Evolutionary conservation across 331 rosid genomes (phyloP), one percentile per base, ranked within the genome.

Genomic region (Prunus yedoensis): DNA sequence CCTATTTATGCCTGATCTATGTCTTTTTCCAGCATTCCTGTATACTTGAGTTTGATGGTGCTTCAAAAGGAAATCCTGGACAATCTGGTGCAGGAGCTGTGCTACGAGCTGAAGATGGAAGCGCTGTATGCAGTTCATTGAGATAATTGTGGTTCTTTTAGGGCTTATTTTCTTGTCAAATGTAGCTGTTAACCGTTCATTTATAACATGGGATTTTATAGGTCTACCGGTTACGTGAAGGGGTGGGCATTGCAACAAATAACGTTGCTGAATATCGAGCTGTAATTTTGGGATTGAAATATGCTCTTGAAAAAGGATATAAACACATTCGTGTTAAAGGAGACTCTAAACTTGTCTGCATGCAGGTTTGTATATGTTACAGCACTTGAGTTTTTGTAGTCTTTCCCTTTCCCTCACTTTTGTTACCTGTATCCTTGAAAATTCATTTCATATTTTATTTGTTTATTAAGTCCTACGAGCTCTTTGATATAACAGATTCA

Each of bases 41-140:
- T 82, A 76, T 28, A 70, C 85, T 94, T 67, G 77, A 82, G 64
- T 94, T 94, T 71, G 97, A 90, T 71, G 97, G 98, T 41, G 96
- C 98, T 72, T 84, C 91, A 51, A 94, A 90, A 80, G 98, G 98
- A 63, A 94, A 94, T 89, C 98, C 98, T 67, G 98, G 98, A 80
- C 84, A 63, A 11, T 77, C 97, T 73, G 97, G 98, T 59, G 96
- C 98, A 16, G 98, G 97, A 78, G 97, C 94, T 76, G 80, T 94
- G 59, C 77, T 94, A 63, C 89, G 89, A 72, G 85, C 95, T 58
- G 88, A 75, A 70, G 91, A 94, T 52, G 96, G 95, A 78, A 85
- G 84, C 68, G 68, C 70, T 87, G 99, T 92, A 81, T 66, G 71
- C 54, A 35, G 43, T 80, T 69, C 21, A 74, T 82, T 16, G 50